These are phyloP conservation scores for Linum trigynum DNA, from an alignment of 345 rosid genomes.

Conservation along the genomic window DNA sequence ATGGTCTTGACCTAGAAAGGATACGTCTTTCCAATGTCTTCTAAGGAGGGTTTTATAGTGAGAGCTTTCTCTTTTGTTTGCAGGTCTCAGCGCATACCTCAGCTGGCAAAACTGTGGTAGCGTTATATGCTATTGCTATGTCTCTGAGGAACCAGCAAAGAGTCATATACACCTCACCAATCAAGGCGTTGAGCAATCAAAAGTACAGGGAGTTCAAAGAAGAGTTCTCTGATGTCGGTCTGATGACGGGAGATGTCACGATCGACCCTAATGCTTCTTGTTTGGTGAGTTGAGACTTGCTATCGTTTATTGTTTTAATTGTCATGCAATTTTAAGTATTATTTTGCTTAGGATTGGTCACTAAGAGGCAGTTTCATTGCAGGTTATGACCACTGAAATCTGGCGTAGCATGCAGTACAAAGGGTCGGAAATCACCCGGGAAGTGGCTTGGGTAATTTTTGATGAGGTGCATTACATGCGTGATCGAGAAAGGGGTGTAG, in stretches of 20 bases:
- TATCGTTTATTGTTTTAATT: neutral
- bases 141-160: conserved; percentile 77
- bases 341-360: conserved; percentile 4
- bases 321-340: conserved; percentile 3
- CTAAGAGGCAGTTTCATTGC: conserved; percentile 21
- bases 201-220: conserved; percentile 93
- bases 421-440: conserved; percentile 88
- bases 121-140: conserved; percentile 92
- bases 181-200: conserved; percentile 94
- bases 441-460: conserved; percentile 94
- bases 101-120: conserved; percentile 97
- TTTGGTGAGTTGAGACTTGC: conserved; percentile 36
- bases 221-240: conserved; percentile 95
- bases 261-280: conserved; percentile 95
- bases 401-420: conserved; percentile 98
- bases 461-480: conserved; percentile 99
- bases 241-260: conserved; percentile 98
- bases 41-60: neutral
- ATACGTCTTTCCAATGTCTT: neutral
- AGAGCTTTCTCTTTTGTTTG: neutral
- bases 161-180: conserved; percentile 91
- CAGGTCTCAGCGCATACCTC: conserved; percentile 99
- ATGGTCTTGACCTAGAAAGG: neutral
- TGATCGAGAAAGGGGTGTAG: conserved; percentile 95
- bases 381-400: conserved; percentile 99